Evolutionary conservation across 1,139 yeast species (phyloP), one percentile per base, ranked within the genome.

Genomic region (Lodderomyces oxycetoniae): DNA sequence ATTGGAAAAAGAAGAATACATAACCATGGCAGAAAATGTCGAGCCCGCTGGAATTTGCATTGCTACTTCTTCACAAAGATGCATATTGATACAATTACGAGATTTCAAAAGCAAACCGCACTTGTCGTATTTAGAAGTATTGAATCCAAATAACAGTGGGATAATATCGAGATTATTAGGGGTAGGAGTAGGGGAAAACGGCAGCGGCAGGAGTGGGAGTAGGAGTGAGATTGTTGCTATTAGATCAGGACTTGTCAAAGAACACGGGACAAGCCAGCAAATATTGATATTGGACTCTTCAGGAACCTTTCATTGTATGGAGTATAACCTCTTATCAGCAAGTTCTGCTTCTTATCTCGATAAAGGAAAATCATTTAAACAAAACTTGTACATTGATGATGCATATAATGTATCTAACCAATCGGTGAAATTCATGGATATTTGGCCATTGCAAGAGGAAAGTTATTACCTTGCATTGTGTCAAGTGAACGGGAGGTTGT

Each of bases 41-140:
- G 89, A 83, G 44, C 91, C 93, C 0, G 78, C 84, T 3, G 95
- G 95, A 1, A 61, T 87, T 5, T 65, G 81, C 1, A 54, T 84
- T 8, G 74, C 88, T 4, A 86, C 96, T 0, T 76, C 87, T 4
- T 66, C 74, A 47, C 87, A 86, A 26, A 63, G 93, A 41, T 74
- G 82, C 31, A 55, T 82, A 9, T 63, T 84, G 33, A 53, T 86
- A 3, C 66, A 82, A 0, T 63, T 87, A 25, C 70, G 85, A 43
- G 94, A 87, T 53, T 64, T 73, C 32, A 70, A 74, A 31, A 91
- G 94, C 29, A 79, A 77, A 47, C 79, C 88, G 1, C 51, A 50
- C 4, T 54, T 79, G 25, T 56, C 66, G 11, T 42, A 45, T 9
- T 40, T 55, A 9, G 73, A 71, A 36, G 47, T 63, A 28, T 54